These are phyloP conservation scores for Camellia granthamiana DNA, from an alignment of 148 eudicot species.

Conservation along the genomic window DNA sequence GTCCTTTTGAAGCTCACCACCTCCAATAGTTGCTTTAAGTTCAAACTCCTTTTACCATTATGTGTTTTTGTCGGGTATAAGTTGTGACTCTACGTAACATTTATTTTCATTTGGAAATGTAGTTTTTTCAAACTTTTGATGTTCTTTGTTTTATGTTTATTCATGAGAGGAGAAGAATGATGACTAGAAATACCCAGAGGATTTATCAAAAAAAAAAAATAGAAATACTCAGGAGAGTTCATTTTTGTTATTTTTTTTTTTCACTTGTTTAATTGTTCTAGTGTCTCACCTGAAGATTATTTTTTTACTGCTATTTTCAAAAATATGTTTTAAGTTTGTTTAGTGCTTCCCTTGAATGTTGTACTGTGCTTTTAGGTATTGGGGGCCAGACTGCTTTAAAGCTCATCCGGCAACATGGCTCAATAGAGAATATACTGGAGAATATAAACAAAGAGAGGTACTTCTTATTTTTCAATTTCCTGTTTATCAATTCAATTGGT, in stretches of 20 bases:
- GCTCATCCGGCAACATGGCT: slow-evolving; percentile 93
- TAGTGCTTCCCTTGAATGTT: background rate
- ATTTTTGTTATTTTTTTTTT: background rate
- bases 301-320: background rate
- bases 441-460: slow-evolving; percentile 90
- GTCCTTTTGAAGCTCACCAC: background rate
- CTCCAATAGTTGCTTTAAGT: background rate
- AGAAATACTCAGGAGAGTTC: background rate
- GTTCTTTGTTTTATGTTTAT: background rate
- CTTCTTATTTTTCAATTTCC: slow-evolving; percentile 7
- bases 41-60: background rate
- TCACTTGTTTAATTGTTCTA: background rate
- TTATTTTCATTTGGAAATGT: background rate
- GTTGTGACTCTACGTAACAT: background rate
- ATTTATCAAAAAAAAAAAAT: background rate
- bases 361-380: slow-evolving; percentile 49
- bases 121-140: slow-evolving; percentile 2
- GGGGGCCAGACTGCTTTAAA: slow-evolving; percentile 93
- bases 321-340: background rate
- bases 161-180: background rate
- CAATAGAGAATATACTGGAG: slow-evolving; percentile 79
- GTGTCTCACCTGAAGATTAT: background rate
- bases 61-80: background rate
- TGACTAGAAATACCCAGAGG: background rate
- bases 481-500: slow-evolving; percentile 9